phyloP scores from a whole-genome alignment of 2,329 filamentous ascomycete species.

The Chaetomiaceae sp. region DNA sequence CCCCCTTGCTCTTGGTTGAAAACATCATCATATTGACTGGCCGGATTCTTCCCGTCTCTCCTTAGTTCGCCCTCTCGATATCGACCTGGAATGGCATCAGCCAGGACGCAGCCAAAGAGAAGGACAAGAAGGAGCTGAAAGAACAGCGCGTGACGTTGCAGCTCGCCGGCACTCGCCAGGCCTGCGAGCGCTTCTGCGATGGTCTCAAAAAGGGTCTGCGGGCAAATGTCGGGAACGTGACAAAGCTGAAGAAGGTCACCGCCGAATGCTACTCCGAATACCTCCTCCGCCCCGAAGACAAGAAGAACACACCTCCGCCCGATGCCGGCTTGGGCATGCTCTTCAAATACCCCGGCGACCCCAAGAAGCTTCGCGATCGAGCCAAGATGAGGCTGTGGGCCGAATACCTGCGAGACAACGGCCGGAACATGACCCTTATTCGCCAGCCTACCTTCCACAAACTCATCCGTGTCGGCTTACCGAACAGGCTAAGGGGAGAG shows the following conservation, averaged over 20 bases:
- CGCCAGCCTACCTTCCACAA: slow-evolving; percentile 98
- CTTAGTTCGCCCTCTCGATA: slow-evolving; percentile 80
- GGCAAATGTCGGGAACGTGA: slow-evolving; percentile 81
- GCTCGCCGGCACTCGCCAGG: slow-evolving; percentile 79
- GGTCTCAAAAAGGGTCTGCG: slow-evolving; percentile 85
- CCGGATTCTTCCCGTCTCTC: no score
- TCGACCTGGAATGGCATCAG: slow-evolving; percentile 86
- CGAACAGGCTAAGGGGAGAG: slow-evolving; percentile 87
- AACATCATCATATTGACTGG: background rate
- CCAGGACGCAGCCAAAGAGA: slow-evolving; percentile 51
- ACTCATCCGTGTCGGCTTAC: slow-evolving; percentile 88
- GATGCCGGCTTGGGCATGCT: slow-evolving; percentile 89
- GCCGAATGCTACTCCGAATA: slow-evolving; percentile 90
- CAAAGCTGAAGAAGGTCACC: slow-evolving; percentile 74
- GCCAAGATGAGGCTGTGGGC: slow-evolving; percentile 98
- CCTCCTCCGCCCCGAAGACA: slow-evolving; percentile 58
- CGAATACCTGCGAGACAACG: slow-evolving; percentile 93
- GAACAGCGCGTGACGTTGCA: slow-evolving; percentile 90
- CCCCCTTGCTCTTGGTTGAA: background rate
- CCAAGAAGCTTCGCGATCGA: slow-evolving; percentile 85
- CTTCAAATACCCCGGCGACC: slow-evolving; percentile 91
- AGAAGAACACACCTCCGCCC: slow-evolving; percentile 63
- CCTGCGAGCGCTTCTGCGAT: slow-evolving; percentile 95
- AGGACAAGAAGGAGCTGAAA: slow-evolving; percentile 38
- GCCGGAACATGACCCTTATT: slow-evolving; percentile 84